Base-by-base conservation (phyloP, 148 eudicot species). In the Selenicereus undatus region DNA sequence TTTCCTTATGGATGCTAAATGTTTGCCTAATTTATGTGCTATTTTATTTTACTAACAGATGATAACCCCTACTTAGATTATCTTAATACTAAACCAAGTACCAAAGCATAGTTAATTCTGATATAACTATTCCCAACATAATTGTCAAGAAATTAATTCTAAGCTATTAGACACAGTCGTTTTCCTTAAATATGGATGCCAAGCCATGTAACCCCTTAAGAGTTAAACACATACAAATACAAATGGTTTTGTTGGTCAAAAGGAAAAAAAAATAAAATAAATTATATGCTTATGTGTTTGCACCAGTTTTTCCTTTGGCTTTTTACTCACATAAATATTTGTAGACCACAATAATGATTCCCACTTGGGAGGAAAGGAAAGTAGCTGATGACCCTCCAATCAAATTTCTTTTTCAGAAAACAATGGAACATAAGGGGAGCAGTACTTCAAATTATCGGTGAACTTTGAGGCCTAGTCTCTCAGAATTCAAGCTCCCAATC, bases 191-290 rank as follows among this genome's bases (percentile, higher is more conserved):
- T 11, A 35, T 35, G 35, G 48, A 71, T 71, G 56, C 8, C 56
- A 51, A 9, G 1, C 8, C 56, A 51, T 48, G 54, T 52, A 12
- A 52, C 18, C 36, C 74, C 24, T 20, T 32, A 24, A 68, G 56
- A 66, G 14, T 52, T 21, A 26, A 29, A 10, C 22, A 27, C 10
- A 68, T 52, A 52, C 30, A 3, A 14, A 18, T 82, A 77, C 73
- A 17, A 52, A 17, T 4, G 9, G 71, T 39, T 78, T 60, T 45
- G 78, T 78, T 77, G 84, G 84, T 82, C 84, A 82, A 82, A 77
- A 82, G 77, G 71, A 2, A 39, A 39, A 39, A 39, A 39, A 2
- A 39, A 39, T 1, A 39, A 39, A 72, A 45, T 18, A 52, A 72
- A 36, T 39, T 72, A 81, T 72, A 81, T 78, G 42, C 71, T 20